Conservation (phyloP, 805 yeast genomes). For the Spathaspora sp. region DNA sequence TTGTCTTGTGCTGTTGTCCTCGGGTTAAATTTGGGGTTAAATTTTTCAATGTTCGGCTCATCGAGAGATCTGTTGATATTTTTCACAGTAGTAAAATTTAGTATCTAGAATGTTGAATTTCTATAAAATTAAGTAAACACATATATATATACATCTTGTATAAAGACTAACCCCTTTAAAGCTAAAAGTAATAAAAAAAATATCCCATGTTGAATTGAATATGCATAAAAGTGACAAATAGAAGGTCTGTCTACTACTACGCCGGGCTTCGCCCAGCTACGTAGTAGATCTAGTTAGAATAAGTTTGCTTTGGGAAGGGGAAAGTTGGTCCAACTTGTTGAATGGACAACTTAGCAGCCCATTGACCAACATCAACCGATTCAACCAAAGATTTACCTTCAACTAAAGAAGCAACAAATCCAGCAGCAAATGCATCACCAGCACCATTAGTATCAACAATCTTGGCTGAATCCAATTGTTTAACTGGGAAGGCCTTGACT, state of each 20-base stretch:
- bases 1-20: constrained; percentile 1
- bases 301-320: constrained; percentile 72
- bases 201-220: constrained; percentile 1
- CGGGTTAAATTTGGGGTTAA: not conserved
- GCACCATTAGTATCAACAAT: constrained; percentile 97
- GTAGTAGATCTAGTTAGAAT: constrained; percentile 13
- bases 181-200: not conserved
- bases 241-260: not conserved
- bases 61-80: not conserved
- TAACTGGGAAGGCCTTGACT: constrained; percentile 61
- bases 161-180: not conserved
- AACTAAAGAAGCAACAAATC: constrained; percentile 86
- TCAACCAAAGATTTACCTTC: constrained; percentile 59
- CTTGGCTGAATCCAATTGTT: constrained; percentile 60
- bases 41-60: not conserved
- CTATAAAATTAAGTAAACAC: not conserved
- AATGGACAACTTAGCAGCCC: constrained; percentile 90
- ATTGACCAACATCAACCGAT: constrained; percentile 83
- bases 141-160: not conserved
- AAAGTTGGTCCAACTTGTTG: constrained; percentile 94
- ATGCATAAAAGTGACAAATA: not conserved
- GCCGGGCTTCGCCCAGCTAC: not conserved
- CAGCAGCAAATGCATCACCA: constrained; percentile 98
- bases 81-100: not conserved
- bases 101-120: not conserved